Base-by-base conservation (phyloP, 2,329 filamentous ascomycete genomes). In the Hypoxylon sp. region DNA sequence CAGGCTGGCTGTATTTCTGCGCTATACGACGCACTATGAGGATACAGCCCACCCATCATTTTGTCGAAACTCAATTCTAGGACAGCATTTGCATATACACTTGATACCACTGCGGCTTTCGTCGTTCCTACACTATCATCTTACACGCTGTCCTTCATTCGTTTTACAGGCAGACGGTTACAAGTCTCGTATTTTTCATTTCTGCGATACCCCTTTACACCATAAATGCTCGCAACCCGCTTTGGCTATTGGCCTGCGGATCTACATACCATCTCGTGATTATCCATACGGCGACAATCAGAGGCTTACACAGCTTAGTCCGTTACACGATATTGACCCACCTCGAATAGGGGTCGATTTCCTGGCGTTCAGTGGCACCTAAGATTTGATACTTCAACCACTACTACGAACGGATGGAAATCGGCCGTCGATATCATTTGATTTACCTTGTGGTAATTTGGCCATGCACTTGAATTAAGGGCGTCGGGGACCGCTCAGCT, bases 31-130 rank as follows among this genome's bases (percentile, higher is more conserved):
- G 52, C 59, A 55, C 67, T 31, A 57, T 59, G 65, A 55, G 44
- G 59, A 46, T 47, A 47, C 61, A 56, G 61, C 58, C 51, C 46
- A 42, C 39, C 55, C 39, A 52, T 63, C 55, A 31, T 63, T 61
- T 65, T 67, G 50, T 59, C 65, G 51, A 61, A 44, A 53, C 65
- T 68, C 63, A 63, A 57, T 65, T 60, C 24, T 66, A 50, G 53
- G 46, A 58, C 66, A 57, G 63, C 68, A 71, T 73, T 68, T 74
- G 65, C 70, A 74, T 72, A 70, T 70, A 72, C 67, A 70, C 46
- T 66, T 71, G 70, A 71, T 72, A 72, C 70, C 70, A 72, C 55
- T 46, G 35, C 48, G 52, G 55, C 60, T 56, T 71, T 71, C 47
- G 37, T 60, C 48, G 22, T 63, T 68, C 61, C 22, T 63, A 58